Base-by-base conservation (phyloP, 352 stramenopile species). In the Hyaloperonospora arabidopsidis region DNA sequence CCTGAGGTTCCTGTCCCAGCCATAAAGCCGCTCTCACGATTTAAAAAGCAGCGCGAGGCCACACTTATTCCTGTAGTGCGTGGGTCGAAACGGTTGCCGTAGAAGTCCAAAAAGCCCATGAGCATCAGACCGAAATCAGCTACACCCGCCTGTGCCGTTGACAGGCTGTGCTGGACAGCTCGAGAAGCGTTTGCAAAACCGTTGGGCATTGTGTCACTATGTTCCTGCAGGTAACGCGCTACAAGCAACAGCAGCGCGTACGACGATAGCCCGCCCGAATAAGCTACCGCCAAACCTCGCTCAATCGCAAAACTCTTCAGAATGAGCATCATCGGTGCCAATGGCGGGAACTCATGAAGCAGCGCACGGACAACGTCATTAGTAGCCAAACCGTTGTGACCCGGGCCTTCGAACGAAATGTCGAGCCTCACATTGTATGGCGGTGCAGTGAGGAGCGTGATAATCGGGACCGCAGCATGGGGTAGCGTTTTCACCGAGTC, bases 31-130 rank as follows among this genome's bases (percentile, higher is more conserved):
- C 67, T 86, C 43, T 90, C 81, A 25, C 84, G 79, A 60, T 89
- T 86, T 2, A 94, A 65, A 56, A 93, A 94, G 39, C 79, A 88
- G 2, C 82, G 78, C 11, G 78, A 79, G 0, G 81, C 84, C 5
- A 94, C 84, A 44, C 84, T 96, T 44, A 97, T 96, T 12, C 89
- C 89, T 3, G 86, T 97, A 5, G 79, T 91, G 10, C 86, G 83
- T 17, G 88, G 84, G 50, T 97, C 86, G 47, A 97, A 96, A 0
- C 80, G 85, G 49, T 98, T 98, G 17, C 96, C 95, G 66, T 98
- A 98, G 60, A 98, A 98, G 53, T 98, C 93, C 10, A 98, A 75
- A 52, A 98, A 97, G 0, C 93, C 94, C 83, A 98, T 97, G 1
- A 98, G 74, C 50, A 98, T 80, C 34, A 96, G 91, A 21, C 95